These are phyloP conservation scores for Trichomonascus vanleenenianus DNA, from an alignment of 805 yeast genomes.

Conservation along the genomic window DNA sequence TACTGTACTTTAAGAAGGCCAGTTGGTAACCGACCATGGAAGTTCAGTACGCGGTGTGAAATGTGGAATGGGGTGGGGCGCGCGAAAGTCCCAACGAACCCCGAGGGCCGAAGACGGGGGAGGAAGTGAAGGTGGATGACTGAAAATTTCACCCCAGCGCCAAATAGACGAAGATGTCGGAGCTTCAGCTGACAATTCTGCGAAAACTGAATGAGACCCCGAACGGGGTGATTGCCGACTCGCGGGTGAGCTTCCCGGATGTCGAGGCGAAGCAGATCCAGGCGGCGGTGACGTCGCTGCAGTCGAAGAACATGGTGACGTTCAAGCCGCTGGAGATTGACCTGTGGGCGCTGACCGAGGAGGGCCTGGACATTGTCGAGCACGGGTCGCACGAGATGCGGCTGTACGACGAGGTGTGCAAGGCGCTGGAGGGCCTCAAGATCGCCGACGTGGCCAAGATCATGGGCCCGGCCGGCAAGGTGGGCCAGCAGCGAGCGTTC, in stretches of 20 bases:
- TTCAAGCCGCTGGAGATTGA: conserved; percentile 71
- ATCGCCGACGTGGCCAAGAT: conserved; percentile 57
- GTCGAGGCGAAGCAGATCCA: conserved; percentile 29
- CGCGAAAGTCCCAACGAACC: no score
- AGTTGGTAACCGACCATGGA: no score
- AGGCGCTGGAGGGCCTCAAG: conserved; percentile 70
- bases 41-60: no score
- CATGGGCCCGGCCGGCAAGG: conserved; percentile 70
- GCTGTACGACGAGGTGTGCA: conserved; percentile 61
- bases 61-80: no score
- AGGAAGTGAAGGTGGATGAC: neutral
- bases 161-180: conserved; percentile 14
- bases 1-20: no score
- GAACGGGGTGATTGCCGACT: conserved; percentile 54
- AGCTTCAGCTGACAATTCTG: conserved; percentile 37
- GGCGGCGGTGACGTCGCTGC: conserved; percentile 79
- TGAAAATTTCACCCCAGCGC: neutral
- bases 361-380: conserved; percentile 69
- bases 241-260: conserved; percentile 58
- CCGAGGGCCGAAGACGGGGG: neutral
- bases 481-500: conserved; percentile 97
- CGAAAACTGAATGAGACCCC: conserved; percentile 47
- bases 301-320: conserved; percentile 73
- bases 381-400: conserved; percentile 90
- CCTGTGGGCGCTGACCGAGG: conserved; percentile 64